Conservation (phyloP, 75 land plant species). For the Picea glauca region DNA sequence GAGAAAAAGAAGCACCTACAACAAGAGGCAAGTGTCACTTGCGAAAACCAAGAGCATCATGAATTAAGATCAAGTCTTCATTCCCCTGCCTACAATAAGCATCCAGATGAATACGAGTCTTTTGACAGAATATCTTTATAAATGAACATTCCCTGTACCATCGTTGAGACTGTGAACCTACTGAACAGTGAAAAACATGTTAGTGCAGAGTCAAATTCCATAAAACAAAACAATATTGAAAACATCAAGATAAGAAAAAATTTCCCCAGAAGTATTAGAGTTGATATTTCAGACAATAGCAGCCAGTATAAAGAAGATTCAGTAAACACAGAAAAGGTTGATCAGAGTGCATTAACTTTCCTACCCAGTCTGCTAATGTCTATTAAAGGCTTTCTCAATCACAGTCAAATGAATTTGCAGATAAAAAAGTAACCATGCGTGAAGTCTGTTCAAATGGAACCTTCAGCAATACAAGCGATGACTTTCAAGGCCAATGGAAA, state of each 20-base stretch:
- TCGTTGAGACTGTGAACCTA: not conserved
- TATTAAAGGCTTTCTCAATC: not conserved
- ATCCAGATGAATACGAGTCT: not conserved
- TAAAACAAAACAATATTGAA: not conserved
- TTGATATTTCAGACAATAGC: not conserved
- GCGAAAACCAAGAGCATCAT: too few species aligned
- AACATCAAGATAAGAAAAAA: not conserved
- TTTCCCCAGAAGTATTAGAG: not conserved
- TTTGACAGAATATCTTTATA: not conserved
- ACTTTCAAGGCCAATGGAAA: not conserved
- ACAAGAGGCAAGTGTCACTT: too few species aligned
- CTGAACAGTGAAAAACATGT: not conserved
- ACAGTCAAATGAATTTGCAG: not conserved
- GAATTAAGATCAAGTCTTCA: too few species aligned
- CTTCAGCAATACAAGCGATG: not conserved
- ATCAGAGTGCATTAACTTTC: not conserved
- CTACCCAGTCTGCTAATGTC: not conserved
- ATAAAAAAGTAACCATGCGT: not conserved
- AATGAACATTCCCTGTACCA: not conserved
- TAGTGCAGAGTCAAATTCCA: not conserved
- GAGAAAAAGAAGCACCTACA: constrained; percentile 8
- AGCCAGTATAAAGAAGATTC: not conserved
- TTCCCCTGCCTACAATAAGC: not conserved
- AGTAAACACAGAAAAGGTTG: not conserved
- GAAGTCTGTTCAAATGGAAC: not conserved